Evolutionary conservation across 441 rosid species (phyloP).

Genomic region (Adansonia madagascariensis): DNA sequence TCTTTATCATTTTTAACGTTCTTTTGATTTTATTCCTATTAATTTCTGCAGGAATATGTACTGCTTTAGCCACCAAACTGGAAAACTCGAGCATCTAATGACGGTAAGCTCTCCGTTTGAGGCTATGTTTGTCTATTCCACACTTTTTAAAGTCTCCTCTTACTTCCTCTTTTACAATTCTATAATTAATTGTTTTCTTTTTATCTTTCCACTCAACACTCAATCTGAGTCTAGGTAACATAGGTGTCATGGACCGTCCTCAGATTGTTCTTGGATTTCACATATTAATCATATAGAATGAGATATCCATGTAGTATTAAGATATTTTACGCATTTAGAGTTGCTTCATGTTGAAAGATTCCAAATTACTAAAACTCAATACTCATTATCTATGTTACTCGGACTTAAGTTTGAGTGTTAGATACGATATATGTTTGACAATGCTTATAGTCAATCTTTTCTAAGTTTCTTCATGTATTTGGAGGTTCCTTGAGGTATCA

Average conservation of each 20-base stretch:
- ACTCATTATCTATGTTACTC: background rate
- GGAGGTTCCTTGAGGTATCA: too few species aligned
- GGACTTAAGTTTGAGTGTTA: too few species aligned
- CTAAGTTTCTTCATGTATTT: too few species aligned
- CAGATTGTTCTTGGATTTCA: background rate
- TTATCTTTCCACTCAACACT: background rate
- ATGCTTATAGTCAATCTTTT: too few species aligned
- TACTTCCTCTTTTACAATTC: background rate
- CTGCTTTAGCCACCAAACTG: conserved; percentile 94
- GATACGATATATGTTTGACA: too few species aligned
- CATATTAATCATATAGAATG: background rate
- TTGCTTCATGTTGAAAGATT: background rate
- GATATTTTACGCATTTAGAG: background rate
- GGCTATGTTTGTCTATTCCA: background rate
- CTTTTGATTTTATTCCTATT: conserved; percentile 19
- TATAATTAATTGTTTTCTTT: background rate
- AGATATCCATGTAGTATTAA: background rate
- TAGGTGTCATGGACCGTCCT: too few species aligned
- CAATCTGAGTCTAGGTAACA: background rate
- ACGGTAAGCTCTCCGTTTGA: conserved; percentile 54
- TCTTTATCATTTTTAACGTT: background rate
- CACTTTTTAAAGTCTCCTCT: background rate
- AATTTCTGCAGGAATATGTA: conserved; percentile 69
- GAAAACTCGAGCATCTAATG: conserved; percentile 97
- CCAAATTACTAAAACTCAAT: background rate